These are phyloP conservation scores for Kwoniella dejecticola DNA, from an alignment of 768 basidiomycete species.

Conservation along the genomic window DNA sequence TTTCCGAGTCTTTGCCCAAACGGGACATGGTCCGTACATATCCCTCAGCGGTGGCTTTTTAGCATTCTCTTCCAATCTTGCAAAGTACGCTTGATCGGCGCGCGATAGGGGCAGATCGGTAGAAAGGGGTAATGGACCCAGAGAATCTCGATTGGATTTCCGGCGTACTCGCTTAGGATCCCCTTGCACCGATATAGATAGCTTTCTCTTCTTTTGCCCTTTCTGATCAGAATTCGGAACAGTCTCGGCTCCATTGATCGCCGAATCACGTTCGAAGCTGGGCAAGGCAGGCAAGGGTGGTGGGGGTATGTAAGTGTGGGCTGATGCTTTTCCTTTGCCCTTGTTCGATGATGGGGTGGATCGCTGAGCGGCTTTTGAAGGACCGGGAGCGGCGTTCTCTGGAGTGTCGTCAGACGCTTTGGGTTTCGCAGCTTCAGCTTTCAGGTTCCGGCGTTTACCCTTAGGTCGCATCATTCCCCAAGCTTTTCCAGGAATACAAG, in stretches of 20 bases:
- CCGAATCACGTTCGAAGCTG: background rate
- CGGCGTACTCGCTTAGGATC: slow-evolving; percentile 9
- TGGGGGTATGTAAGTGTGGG: background rate
- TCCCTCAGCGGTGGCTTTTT: slow-evolving; percentile 21
- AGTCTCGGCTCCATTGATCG: background rate
- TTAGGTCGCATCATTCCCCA: slow-evolving; percentile 30
- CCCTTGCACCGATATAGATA: slow-evolving; percentile 31
- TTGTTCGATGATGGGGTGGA: slow-evolving; percentile 14
- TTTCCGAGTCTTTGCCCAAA: slow-evolving; percentile 44
- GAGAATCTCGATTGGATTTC: slow-evolving; percentile 12
- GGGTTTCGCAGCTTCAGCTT: slow-evolving; percentile 22
- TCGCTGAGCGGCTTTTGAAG: background rate
- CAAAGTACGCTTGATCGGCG: slow-evolving; percentile 30
- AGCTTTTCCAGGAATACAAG: slow-evolving; percentile 17
- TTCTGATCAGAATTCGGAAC: background rate
- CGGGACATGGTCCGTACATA: slow-evolving; percentile 36
- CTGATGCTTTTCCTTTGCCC: slow-evolving; percentile 25
- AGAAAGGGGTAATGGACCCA: background rate
- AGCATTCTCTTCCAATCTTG: slow-evolving; percentile 31
- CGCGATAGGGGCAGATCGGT: slow-evolving; percentile 2
- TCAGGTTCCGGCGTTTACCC: slow-evolving; percentile 26
- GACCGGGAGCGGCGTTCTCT: background rate
- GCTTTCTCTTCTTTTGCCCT: slow-evolving; percentile 32
- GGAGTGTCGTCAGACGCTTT: slow-evolving; percentile 2
- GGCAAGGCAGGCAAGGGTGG: background rate